Percentiles rank a stretch among this genome's conserved stretches.
phyloP scores from a whole-genome alignment of 306 rosid species.

The Malus sieversii region DNA sequence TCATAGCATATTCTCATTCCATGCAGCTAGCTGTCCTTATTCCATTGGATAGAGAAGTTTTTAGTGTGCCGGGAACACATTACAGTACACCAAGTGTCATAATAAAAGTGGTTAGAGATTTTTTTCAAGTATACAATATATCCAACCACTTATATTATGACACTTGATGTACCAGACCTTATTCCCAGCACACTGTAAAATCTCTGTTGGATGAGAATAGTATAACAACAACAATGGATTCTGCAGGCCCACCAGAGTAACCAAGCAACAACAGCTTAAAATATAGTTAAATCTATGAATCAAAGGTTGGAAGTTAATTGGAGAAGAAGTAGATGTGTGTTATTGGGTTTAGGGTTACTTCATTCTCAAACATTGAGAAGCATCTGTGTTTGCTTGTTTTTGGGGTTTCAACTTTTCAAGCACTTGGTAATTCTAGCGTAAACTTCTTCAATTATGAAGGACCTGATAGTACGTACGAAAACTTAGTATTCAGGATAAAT shows the following conservation, averaged over 20 bases:
- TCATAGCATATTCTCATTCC: background rate
- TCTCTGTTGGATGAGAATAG: background rate
- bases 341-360: background rate
- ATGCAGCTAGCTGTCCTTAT: conserved; percentile 10
- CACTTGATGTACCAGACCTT: too few relatives aligned
- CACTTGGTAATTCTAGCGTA: background rate
- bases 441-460: background rate
- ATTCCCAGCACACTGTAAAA: too few relatives aligned
- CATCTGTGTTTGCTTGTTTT: conserved; percentile 12
- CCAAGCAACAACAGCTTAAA: background rate
- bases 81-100: too few relatives aligned
- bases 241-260: conserved; percentile 22
- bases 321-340: conserved; percentile 1
- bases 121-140: too few relatives aligned
- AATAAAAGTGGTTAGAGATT: too few relatives aligned
- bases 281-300: too few relatives aligned
- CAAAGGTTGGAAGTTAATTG: background rate
- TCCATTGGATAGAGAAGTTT: background rate
- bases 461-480: background rate
- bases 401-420: background rate
- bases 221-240: conserved; percentile 5
- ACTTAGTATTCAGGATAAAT: too few relatives aligned
- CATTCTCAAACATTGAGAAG: background rate
- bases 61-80: too few relatives aligned
- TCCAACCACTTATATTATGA: too few relatives aligned